Evolutionary conservation across 176 grass and related monocot species (phyloP), one percentile per base, ranked within the genome.

Genomic region (Chrysopogon serrulatus): DNA sequence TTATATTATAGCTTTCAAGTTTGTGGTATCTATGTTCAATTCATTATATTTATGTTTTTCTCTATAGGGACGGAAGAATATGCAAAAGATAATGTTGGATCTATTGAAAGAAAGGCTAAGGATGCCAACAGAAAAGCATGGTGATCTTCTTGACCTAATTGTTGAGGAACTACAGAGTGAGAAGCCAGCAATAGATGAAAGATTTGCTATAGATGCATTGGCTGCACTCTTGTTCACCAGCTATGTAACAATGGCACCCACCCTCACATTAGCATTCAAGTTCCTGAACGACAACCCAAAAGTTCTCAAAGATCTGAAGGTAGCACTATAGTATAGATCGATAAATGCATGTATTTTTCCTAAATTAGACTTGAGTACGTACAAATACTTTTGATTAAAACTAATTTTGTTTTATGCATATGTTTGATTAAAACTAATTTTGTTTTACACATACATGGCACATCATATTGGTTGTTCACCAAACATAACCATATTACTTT

Each of bases 91-190:
- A 77, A 61, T 77, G 15, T 57, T 23, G 6, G 35, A 77, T 62
- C 24, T 39, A 18, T 37, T 77, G 54, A 39, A 13, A 42, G 23
- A 77, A 24, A 77, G 75, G 36, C 59, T 42, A 56, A 17, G 11
- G 14, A 39, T 49, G 23, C 36, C 54, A 18, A 23, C 17, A 4
- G 28, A 61, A 16, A 77, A 77, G 18, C 54, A 77, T 62, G 54
- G 54, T 2, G 75, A 77, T 57, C 7, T 77, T 16, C 36, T 77
- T 40, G 75, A 77, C n/a, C 21, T 77, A 56, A 62, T 62, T 77
- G n/a, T 77, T 9, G 75, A 77, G 39, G 26, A 77, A 5, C 75
- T 77, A 2, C 54, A 19, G 8, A 27, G 34, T 42, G 36, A 77
- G 59, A 57, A 77, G 54, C 35, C 75, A 3, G 12, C 53, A 24